Conservation (phyloP, 441 rosid genomes). For the Adansonia grandidieri region DNA sequence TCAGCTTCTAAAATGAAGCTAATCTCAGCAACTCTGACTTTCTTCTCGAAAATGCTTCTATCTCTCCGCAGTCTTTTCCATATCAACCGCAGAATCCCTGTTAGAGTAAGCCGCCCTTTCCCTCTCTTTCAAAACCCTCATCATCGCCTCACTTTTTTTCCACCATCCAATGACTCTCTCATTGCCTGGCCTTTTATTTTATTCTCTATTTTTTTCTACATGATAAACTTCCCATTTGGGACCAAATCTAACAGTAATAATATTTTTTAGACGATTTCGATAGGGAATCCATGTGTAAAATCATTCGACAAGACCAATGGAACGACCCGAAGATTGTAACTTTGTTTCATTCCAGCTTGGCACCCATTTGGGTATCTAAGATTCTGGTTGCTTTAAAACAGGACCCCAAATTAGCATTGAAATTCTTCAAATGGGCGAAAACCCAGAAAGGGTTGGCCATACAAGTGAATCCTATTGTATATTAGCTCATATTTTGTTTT, state of each 20-base stretch:
- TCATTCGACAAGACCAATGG: conserved; percentile 50
- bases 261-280: conserved; percentile 27
- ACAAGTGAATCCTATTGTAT: conserved; percentile 53
- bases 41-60: conserved; percentile 48
- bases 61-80: conserved; percentile 50
- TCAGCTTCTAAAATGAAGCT: conserved; percentile 40
- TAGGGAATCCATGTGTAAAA: conserved; percentile 42
- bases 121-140: conserved; percentile 30
- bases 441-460: conserved; percentile 42
- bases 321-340: conserved; percentile 43
- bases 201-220: conserved; percentile 50
- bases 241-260: conserved; percentile 29
- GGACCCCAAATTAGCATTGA: conserved; percentile 58
- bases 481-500: conserved; percentile 61
- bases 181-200: conserved; percentile 50
- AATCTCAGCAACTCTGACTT: conserved; percentile 25
- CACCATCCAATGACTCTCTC: conserved; percentile 24
- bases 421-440: conserved; percentile 66
- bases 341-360: conserved; percentile 41
- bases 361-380: conserved; percentile 56
- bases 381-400: conserved; percentile 53
- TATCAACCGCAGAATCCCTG: conserved; percentile 46
- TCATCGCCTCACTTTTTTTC: conserved; percentile 24
- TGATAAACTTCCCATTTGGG: conserved; percentile 53
- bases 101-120: conserved; percentile 44